Percentiles rank a stretch among this genome's conserved stretches.
phyloP scores from a whole-genome alignment of 768 basidiomycete genomes.

The Phlebiopsis gigantea region DNA sequence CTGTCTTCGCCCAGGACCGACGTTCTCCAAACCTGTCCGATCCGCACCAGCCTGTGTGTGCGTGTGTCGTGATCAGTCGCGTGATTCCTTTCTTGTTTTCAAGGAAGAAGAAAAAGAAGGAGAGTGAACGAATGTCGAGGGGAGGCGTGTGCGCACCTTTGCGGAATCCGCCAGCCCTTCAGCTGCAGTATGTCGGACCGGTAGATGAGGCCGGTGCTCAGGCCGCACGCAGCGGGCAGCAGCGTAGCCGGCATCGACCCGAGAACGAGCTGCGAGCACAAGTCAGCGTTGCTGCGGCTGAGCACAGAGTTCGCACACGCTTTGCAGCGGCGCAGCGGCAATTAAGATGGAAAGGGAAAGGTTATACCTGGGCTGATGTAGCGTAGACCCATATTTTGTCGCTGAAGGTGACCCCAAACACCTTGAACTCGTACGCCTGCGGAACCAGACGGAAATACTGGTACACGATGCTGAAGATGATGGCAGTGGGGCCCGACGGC shows the following conservation, averaged over 20 bases:
- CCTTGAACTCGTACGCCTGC: conserved; percentile 63
- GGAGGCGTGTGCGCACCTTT: conserved; percentile 11
- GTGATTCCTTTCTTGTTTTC: too few relatives aligned
- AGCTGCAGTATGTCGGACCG: conserved; percentile 77
- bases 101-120: too few relatives aligned
- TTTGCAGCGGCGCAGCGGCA: background rate
- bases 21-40: conserved; percentile 51
- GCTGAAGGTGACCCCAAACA: conserved; percentile 68
- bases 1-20: conserved; percentile 66
- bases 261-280: conserved; percentile 52
- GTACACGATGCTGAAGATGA: conserved; percentile 78
- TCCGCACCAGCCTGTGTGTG: conserved; percentile 34
- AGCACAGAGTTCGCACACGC: background rate
- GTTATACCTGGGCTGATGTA: conserved; percentile 65
- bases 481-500: conserved; percentile 67
- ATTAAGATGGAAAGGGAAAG: conserved; percentile 1
- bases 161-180: conserved; percentile 75
- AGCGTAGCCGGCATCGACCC: conserved; percentile 64
- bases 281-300: background rate
- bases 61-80: background rate
- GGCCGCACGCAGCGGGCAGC: conserved; percentile 55
- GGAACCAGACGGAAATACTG: conserved; percentile 81
- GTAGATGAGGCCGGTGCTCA: conserved; percentile 72
- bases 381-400: conserved; percentile 76
- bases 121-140: too few relatives aligned